Conservation (phyloP, 1,139 yeast species). For the Suhomyces kunorum region DNA sequence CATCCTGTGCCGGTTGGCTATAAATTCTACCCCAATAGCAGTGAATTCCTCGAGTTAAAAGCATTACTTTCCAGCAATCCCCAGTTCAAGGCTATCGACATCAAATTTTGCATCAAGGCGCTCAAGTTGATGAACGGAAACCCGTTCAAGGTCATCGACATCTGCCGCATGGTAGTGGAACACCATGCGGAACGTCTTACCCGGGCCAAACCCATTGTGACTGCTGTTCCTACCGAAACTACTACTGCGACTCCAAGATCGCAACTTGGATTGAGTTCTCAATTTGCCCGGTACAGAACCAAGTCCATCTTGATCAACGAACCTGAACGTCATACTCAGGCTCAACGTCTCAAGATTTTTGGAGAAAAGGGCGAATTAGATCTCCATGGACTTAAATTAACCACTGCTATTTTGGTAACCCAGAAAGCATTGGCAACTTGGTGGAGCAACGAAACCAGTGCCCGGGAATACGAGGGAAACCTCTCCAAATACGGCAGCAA, state of each 20-base stretch:
- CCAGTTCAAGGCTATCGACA: conserved; percentile 16
- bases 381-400: conserved; percentile 51
- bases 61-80: conserved; percentile 25
- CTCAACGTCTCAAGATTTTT: conserved; percentile 1
- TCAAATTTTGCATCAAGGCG: conserved; percentile 37
- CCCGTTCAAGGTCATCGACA: conserved; percentile 30
- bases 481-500: conserved; percentile 30
- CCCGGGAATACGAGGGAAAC: conserved; percentile 42
- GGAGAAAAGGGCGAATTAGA: conserved; percentile 38
- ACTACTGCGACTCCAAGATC: neutral
- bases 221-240: neutral
- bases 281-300: conserved; percentile 15
- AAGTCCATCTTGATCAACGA: conserved; percentile 8
- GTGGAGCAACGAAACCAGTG: conserved; percentile 54
- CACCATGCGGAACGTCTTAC: conserved; percentile 22
- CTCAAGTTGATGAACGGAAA: conserved; percentile 45
- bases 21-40: conserved; percentile 9
- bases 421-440: conserved; percentile 40
- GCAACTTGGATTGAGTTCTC: conserved; percentile 10
- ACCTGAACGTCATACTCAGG: conserved; percentile 5
- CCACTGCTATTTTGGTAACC: conserved; percentile 43
- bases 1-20: conserved; percentile 3
- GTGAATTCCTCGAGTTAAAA: conserved; percentile 25
- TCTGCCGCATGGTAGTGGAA: conserved; percentile 30
- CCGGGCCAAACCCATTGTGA: neutral